These are phyloP conservation scores for Bolboschoenoplectus hybrid DNA, from an alignment of 202 grass and related monocot genomes.

Conservation along the genomic window DNA sequence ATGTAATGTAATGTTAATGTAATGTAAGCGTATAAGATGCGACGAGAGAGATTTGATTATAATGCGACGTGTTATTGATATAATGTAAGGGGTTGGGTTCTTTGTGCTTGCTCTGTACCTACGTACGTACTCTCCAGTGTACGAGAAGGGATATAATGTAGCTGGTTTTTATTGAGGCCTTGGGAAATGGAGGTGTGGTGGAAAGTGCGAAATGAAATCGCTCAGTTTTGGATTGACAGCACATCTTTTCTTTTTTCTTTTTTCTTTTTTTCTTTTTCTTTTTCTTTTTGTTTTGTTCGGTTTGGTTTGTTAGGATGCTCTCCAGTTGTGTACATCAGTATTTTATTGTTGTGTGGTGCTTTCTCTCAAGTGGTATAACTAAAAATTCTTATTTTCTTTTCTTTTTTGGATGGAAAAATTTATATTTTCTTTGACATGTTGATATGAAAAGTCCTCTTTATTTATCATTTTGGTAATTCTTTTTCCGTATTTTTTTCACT, in stretches of 20 bases:
- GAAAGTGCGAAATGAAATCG: background rate
- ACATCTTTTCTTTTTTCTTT: background rate
- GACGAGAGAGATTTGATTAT: background rate
- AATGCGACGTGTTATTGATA: background rate
- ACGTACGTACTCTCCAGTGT: no score
- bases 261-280: no score
- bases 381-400: background rate
- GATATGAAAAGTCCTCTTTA: no score
- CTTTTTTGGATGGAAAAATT: background rate
- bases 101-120: no score
- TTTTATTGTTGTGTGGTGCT: background rate
- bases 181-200: slow-evolving; percentile 13
- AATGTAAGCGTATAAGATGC: background rate
- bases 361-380: background rate
- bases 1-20: background rate
- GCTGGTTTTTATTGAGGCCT: background rate
- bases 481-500: no score
- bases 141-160: background rate
- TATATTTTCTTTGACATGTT: background rate
- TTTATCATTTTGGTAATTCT: no score
- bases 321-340: background rate
- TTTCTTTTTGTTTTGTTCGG: no score
- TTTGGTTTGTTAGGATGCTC: background rate
- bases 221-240: background rate
- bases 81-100: no score